Base-by-base conservation (phyloP, 768 basidiomycete genomes). In the Xanthoconium purpureum region DNA sequence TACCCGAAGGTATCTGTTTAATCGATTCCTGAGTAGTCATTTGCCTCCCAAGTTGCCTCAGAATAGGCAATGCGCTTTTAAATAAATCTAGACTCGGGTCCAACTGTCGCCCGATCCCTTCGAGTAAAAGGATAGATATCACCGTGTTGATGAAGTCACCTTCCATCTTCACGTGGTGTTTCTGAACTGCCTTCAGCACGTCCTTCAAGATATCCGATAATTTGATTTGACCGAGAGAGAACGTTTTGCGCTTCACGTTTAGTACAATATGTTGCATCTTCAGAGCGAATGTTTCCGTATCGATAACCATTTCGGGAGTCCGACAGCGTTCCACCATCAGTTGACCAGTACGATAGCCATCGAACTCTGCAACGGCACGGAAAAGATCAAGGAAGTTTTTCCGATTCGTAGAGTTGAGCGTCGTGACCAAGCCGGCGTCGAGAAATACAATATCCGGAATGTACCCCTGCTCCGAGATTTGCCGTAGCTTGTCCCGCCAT, bases 141-240 rank as follows among this genome's bases (percentile, higher is more conserved):
- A 99, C 94, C 0, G 97, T 98, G 73, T 99, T 99, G 68, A 98
- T 87, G 68, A 99, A 99, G 71, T 98, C 97, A 14, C 88, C 94
- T 74, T 99, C 96, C 87, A 99, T 91, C 77, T 93, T 98, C 60
- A 98, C 97, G 67, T 97, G 96, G 71, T 98, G 95, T 61, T 82
- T 79, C 55, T 94, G 78, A 5, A 99, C 95, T 35, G 87, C 84
- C 63, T 76, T 86, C 47, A 99, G 75, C 9, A 98, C 97, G 59
- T 96, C 90, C 5, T 83, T 89, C 32, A 98, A 75, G 58, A 99
- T 84, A 70, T 98, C 95, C 30, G 91, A 88, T 53, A 99, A 97
- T 71, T 91, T 93, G 75, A 99, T 93, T 71, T 93, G 87, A n/a
- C 92, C 94, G 6, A 99, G 83, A 28, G 91, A 92, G 75, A 99